Conservation (phyloP, 345 rosid genomes). For the Salix koriyanagi region DNA sequence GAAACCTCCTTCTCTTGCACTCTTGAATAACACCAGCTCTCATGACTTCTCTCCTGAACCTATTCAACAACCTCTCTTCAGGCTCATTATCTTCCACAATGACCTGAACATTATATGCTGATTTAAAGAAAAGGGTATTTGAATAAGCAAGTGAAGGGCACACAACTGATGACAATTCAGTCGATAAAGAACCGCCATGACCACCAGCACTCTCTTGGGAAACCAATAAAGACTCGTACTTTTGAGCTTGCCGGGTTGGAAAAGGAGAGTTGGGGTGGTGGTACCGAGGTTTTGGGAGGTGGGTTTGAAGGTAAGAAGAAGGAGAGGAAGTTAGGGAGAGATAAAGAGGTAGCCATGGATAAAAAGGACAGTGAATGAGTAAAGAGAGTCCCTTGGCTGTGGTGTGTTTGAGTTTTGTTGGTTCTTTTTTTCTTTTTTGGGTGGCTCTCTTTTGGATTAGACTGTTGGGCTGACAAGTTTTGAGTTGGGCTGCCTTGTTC, state of each 20-base stretch:
- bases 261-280: slow-evolving; percentile 4
- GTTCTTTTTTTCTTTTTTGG: neutral
- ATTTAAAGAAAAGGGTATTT: slow-evolving; percentile 60
- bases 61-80: slow-evolving; percentile 61
- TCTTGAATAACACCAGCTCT: slow-evolving; percentile 80
- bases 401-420: slow-evolving; percentile 22
- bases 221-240: slow-evolving; percentile 21
- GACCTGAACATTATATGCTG: slow-evolving; percentile 72
- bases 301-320: slow-evolving; percentile 48
- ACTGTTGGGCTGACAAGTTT: no score
- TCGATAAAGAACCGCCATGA: slow-evolving; percentile 21
- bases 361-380: neutral
- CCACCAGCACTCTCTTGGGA: slow-evolving; percentile 20
- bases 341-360: slow-evolving; percentile 58
- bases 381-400: neutral
- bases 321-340: slow-evolving; percentile 62
- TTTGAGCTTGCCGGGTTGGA: neutral
- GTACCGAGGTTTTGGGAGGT: slow-evolving; percentile 6
- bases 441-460: neutral
- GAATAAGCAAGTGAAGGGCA: slow-evolving; percentile 68
- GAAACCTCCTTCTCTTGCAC: slow-evolving; percentile 57
- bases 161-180: slow-evolving; percentile 55
- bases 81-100: slow-evolving; percentile 68
- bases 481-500: no score
- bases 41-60: slow-evolving; percentile 73